A percentile compares a stretch with the other conserved stretches of the same genome.
phyloP scores from a whole-genome alignment of 1,284 basidiomycete species.

The Porogramme epimiltina region DNA sequence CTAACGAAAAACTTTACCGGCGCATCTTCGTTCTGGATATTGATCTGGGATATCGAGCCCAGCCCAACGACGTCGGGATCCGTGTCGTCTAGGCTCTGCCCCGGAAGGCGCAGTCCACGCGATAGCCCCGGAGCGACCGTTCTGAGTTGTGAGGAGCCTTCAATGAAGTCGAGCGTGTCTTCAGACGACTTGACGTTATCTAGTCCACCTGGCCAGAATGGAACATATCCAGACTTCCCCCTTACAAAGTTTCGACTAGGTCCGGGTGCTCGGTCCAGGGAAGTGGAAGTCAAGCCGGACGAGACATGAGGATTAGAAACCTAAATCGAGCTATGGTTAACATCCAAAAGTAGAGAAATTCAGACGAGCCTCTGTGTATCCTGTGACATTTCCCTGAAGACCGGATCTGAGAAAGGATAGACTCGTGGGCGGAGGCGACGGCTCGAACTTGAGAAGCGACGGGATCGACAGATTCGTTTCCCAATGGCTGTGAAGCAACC shows the following conservation, averaged over 20 bases:
- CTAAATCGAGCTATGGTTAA: constrained; percentile 35
- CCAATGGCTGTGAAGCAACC: constrained; percentile 65
- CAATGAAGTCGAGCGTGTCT: constrained; percentile 35
- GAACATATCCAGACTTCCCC: constrained; percentile 90
- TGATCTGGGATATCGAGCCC: not conserved
- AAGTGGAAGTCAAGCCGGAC: constrained; percentile 77
- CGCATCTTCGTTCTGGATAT: not conserved
- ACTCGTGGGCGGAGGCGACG: constrained; percentile 77
- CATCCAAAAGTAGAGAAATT: not conserved
- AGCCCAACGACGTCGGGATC: constrained; percentile 35
- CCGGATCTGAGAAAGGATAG: constrained; percentile 80
- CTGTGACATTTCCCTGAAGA: constrained; percentile 77
- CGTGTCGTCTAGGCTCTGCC: constrained; percentile 52
- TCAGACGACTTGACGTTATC: constrained; percentile 52
- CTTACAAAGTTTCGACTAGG: constrained; percentile 83
- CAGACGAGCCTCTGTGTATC: constrained; percentile 69
- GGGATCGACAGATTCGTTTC: constrained; percentile 60
- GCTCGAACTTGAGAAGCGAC: constrained; percentile 61
- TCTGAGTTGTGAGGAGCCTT: constrained; percentile 49
- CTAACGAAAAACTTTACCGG: not conserved
- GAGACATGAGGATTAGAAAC: constrained; percentile 49
- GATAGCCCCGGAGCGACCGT: constrained; percentile 64
- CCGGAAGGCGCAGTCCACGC: constrained; percentile 68
- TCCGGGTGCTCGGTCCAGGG: constrained; percentile 82
- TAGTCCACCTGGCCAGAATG: constrained; percentile 90